These are phyloP conservation scores for Elsinoe necatrix DNA, from an alignment of 2,329 filamentous ascomycete genomes.

Conservation along the genomic window DNA sequence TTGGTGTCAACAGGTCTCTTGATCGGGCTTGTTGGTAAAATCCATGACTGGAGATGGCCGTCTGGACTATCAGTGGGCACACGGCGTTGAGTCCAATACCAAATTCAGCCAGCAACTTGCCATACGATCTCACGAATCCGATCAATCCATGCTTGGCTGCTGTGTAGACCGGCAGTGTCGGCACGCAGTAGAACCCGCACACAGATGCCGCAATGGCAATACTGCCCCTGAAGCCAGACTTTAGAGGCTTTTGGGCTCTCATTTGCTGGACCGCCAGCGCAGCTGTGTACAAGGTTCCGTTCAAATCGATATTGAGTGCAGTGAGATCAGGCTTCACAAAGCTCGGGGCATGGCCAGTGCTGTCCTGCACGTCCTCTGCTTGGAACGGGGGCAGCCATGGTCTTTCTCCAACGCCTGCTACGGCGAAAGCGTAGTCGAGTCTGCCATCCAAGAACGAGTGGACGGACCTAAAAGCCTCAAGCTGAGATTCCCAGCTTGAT, in stretches of 20 bases:
- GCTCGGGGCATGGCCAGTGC: conserved; percentile 9
- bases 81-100: conserved; percentile 37
- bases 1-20: conserved; percentile 31
- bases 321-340: conserved; percentile 35
- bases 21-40: conserved; percentile 35
- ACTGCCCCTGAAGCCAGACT: conserved; percentile 32
- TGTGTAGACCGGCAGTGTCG: conserved; percentile 37
- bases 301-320: conserved; percentile 35
- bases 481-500: conserved; percentile 32
- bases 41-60: conserved; percentile 30
- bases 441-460: conserved; percentile 28
- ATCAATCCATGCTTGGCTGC: conserved; percentile 36
- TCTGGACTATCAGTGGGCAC: conserved; percentile 35
- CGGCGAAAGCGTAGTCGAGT: conserved; percentile 35
- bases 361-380: not conserved
- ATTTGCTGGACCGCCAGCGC: conserved; percentile 39
- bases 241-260: conserved; percentile 31
- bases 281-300: conserved; percentile 36
- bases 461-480: conserved; percentile 29
- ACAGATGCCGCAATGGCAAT: conserved; percentile 33
- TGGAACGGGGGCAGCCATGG: conserved; percentile 28
- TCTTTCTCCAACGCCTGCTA: conserved; percentile 36
- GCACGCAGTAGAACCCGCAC: conserved; percentile 37
- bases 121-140: conserved; percentile 35
- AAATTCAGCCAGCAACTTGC: conserved; percentile 33